Percentiles rank a stretch among this genome's conserved stretches.
phyloP scores from a whole-genome alignment of 2,329 filamentous ascomycete species.

The Nigrospora osmanthi region DNA sequence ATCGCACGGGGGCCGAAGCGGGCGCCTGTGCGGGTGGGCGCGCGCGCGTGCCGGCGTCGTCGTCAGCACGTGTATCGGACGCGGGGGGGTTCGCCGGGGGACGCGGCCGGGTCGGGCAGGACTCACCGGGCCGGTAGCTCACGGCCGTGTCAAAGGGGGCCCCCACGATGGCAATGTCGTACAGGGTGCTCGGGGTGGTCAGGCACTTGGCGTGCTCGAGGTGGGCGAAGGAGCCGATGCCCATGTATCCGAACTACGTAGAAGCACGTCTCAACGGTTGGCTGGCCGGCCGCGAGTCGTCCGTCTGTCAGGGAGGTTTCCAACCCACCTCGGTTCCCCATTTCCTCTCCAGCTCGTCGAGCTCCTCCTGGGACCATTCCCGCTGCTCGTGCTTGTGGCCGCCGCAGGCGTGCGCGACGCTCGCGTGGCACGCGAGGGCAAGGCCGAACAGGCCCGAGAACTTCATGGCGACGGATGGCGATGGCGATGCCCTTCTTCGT shows the following conservation, averaged over 20 bases:
- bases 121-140: conserved; percentile 57
- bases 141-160: conserved; percentile 70
- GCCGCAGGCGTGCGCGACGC: conserved; percentile 19
- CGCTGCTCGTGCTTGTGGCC: conserved; percentile 26
- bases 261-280: not conserved
- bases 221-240: conserved; percentile 70
- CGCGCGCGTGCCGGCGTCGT: not conserved
- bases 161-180: conserved; percentile 66
- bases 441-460: conserved; percentile 12
- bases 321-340: conserved; percentile 47
- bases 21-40: conserved; percentile 52
- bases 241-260: conserved; percentile 61
- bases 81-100: no score
- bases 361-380: conserved; percentile 40
- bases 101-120: no score
- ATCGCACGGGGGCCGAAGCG: conserved; percentile 86
- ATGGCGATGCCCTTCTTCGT: not conserved
- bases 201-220: conserved; percentile 62
- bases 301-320: not conserved
- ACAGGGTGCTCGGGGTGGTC: conserved; percentile 53
- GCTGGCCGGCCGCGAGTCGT: no score
- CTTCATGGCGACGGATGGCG: conserved; percentile 14
- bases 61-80: not conserved
- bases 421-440: conserved; percentile 15
- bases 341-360: conserved; percentile 46